Conservation (phyloP, 768 basidiomycete species). For the Cyclocybe cylindracea region DNA sequence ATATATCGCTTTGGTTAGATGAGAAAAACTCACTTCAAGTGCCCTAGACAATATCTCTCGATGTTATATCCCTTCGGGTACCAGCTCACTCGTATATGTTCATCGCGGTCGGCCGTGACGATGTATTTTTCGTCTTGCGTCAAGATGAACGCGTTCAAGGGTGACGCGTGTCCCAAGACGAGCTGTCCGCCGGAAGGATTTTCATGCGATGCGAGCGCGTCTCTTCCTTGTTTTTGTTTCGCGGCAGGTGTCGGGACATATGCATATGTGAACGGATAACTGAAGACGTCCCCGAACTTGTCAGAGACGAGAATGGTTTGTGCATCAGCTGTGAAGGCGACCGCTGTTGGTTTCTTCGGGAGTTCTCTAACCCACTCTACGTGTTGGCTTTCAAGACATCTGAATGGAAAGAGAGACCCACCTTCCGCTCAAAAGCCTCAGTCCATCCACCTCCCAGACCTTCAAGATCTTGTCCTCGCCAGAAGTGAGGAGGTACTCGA, state of each 20-base stretch:
- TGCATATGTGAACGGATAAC: constrained; percentile 61
- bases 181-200: constrained; percentile 70
- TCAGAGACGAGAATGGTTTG: constrained; percentile 81
- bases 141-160: constrained; percentile 74
- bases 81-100: constrained; percentile 91
- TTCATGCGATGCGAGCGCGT: constrained; percentile 58
- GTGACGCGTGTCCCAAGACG: constrained; percentile 86
- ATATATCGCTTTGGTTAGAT: not conserved
- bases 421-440: constrained; percentile 66
- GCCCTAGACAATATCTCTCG: constrained; percentile 86
- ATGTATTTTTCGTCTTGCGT: constrained; percentile 70
- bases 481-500: constrained; percentile 55
- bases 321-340: constrained; percentile 62
- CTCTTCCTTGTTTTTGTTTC: constrained; percentile 28
- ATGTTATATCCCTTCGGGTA: constrained; percentile 86
- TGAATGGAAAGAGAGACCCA: constrained; percentile 25
- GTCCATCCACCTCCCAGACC: constrained; percentile 64
- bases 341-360: constrained; percentile 77
- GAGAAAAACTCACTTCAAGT: constrained; percentile 60
- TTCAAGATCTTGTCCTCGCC: constrained; percentile 84
- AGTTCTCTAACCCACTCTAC: constrained; percentile 54
- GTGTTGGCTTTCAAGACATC: not conserved
- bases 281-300: constrained; percentile 94
- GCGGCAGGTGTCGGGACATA: constrained; percentile 28
- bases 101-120: constrained; percentile 91